Evolutionary conservation across 495 filamentous ascomycete genomes (phyloP).

Genomic region (Aspergillus campestris): DNA sequence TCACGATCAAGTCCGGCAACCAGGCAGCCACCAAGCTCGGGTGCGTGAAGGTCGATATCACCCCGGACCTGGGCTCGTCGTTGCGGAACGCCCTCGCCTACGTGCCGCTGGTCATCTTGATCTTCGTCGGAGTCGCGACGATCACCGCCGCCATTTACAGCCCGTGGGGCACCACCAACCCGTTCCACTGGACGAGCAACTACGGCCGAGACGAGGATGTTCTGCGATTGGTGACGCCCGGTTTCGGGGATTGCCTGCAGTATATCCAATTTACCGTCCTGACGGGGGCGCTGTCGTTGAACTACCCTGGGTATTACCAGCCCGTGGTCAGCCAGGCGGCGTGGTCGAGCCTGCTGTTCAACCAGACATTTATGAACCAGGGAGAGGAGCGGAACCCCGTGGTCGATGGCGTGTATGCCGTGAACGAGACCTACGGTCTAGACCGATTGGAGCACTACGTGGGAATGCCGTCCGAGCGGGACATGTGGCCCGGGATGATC

Average conservation of each 20-base stretch:
- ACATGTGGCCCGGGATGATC: slow-evolving; percentile 91
- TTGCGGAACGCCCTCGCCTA: slow-evolving; percentile 65
- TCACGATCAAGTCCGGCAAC: slow-evolving; percentile 70
- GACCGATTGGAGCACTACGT: slow-evolving; percentile 71
- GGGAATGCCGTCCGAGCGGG: slow-evolving; percentile 65
- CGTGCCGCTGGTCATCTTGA: slow-evolving; percentile 66
- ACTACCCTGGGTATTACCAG: slow-evolving; percentile 92
- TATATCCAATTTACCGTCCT: slow-evolving; percentile 92
- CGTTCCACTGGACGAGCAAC: slow-evolving; percentile 91
- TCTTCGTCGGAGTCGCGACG: slow-evolving; percentile 74
- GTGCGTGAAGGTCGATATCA: slow-evolving; percentile 73
- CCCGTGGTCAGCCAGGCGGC: slow-evolving; percentile 77
- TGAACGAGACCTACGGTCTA: slow-evolving; percentile 65
- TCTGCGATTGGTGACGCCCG: slow-evolving; percentile 85
- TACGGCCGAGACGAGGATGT: slow-evolving; percentile 91
- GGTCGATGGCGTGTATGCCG: slow-evolving; percentile 77
- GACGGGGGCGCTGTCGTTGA: slow-evolving; percentile 73
- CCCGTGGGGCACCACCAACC: slow-evolving; percentile 85
- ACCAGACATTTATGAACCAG: slow-evolving; percentile 73
- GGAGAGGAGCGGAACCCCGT: slow-evolving; percentile 53
- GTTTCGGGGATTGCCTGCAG: slow-evolving; percentile 94
- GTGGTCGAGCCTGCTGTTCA: slow-evolving; percentile 90
- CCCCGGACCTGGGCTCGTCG: slow-evolving; percentile 62
- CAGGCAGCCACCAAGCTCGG: slow-evolving; percentile 50
- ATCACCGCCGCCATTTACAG: slow-evolving; percentile 77